A percentile compares a stretch with the other conserved stretches of the same genome.
phyloP scores from a whole-genome alignment of 2,329 filamentous ascomycete genomes.

The Triangularia setosa region DNA sequence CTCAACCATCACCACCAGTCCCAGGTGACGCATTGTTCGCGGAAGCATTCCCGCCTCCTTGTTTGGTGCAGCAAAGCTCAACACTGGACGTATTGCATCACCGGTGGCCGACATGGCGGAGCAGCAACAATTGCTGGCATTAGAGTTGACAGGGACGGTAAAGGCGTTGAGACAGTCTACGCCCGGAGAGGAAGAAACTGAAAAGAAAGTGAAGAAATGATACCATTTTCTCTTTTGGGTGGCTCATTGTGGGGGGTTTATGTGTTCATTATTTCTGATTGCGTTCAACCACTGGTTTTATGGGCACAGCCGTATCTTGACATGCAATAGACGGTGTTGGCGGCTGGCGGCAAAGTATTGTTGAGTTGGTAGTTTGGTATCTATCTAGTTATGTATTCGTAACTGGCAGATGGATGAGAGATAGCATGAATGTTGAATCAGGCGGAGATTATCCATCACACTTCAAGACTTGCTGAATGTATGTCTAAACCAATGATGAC shows the following conservation, averaged over 20 bases:
- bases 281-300: not conserved
- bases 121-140: too few relatives aligned
- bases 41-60: too few relatives aligned
- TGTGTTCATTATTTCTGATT: not conserved
- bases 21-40: too few relatives aligned
- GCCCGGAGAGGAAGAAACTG: not conserved
- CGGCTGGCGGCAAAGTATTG: too few relatives aligned
- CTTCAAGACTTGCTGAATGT: not conserved
- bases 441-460: not conserved
- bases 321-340: too few relatives aligned
- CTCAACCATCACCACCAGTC: too few relatives aligned
- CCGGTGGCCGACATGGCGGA: too few relatives aligned
- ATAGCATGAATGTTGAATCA: not conserved
- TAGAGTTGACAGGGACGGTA: too few relatives aligned
- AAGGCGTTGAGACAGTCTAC: not conserved
- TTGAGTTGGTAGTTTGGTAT: not conserved
- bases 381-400: not conserved
- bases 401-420: not conserved
- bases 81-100: too few relatives aligned
- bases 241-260: not conserved
- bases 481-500: not conserved
- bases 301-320: too few relatives aligned
- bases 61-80: too few relatives aligned
- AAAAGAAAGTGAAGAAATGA: not conserved
- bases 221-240: not conserved